Percentiles rank a stretch among this genome's conserved stretches.
phyloP scores from a whole-genome alignment of 2,329 filamentous ascomycete genomes.

The Diaporthe sp. region DNA sequence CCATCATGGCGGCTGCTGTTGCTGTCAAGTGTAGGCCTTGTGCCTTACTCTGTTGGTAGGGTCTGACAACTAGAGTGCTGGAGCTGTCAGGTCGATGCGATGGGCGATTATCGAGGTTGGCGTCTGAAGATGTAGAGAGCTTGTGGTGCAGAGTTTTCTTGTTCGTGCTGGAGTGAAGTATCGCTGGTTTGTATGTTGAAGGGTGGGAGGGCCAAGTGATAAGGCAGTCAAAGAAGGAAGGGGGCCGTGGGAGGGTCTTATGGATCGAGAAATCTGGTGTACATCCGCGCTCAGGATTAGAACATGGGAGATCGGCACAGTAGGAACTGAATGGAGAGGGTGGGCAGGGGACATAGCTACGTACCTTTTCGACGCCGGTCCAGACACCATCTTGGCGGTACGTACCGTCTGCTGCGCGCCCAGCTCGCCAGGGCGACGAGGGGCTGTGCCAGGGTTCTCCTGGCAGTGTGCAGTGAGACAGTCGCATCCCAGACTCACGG shows the following conservation, averaged over 20 bases:
- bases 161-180: not conserved
- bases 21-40: slow-evolving; percentile 14
- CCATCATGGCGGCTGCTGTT: slow-evolving; percentile 47
- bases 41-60: slow-evolving; percentile 22
- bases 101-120: too few species aligned
- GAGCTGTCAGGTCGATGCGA: not conserved
- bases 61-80: not conserved
- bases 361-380: slow-evolving; percentile 33
- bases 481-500: slow-evolving; percentile 24
- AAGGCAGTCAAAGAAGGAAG: slow-evolving; percentile 30
- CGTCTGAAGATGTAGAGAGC: not conserved
- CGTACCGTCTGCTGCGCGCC: slow-evolving; percentile 28
- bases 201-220: not conserved
- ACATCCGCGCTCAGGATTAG: slow-evolving; percentile 36
- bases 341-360: slow-evolving; percentile 20
- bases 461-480: slow-evolving; percentile 26
- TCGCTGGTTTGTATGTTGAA: not conserved
- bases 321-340: slow-evolving; percentile 32
- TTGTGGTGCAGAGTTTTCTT: not conserved
- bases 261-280: slow-evolving; percentile 40
- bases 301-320: slow-evolving; percentile 38
- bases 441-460: slow-evolving; percentile 36
- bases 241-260: slow-evolving; percentile 40
- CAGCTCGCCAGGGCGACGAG: slow-evolving; percentile 29
- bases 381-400: slow-evolving; percentile 38